Evolutionary conservation across 305 asterid genomes (phyloP), one percentile per base, ranked within the genome.

Genomic region (Fraxinus dipetala): DNA sequence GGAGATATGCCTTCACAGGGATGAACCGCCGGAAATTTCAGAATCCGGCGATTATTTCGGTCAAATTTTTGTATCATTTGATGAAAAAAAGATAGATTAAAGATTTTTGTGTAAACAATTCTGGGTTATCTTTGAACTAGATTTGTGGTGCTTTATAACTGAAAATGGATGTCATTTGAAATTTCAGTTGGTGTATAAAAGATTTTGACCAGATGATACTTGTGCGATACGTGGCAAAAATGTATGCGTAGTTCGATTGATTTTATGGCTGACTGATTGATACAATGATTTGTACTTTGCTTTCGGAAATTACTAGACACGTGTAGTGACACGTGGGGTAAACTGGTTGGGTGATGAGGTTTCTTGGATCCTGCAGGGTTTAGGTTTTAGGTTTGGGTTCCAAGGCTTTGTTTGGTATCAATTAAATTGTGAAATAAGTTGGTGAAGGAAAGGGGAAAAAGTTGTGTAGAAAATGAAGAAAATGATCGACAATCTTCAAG

Each of bases 1-100:
- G 93, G 91, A 79, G 95, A 88, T 61, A 92, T 87, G 69, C 84
- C 87, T 32, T 89, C 92, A 80, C 96, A 91, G 20, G 98, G 97
- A 70, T 85, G 90, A 6, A 92, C 94, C 67, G 95, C 96, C 88
- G 97, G 96, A 48, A 89, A 91, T 9, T 82, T 88, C 32, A 94
- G 85, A 34, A 90, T 80, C 96, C 96, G 97, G 90, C 98, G 97
- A 80, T 84, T 87, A 80, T 70, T 77, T 40, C 83, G 84, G 8
- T 89, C 90, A 65, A 78, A 75, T 51, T 76, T 84, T 9, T 84
- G 84, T 36, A 86, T 88, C 97, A 93, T 93, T 43, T 79, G 65
- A 54, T 22, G 72, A 20, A 56, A 26, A 26, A 26, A 26, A 30
- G 32, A 16, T 20, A 10, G 38, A 65, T 65, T 2, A 11, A 65